Evolutionary conservation across 2,329 filamentous ascomycete species (phyloP).

Genomic region (Alternaria tenuissima): DNA sequence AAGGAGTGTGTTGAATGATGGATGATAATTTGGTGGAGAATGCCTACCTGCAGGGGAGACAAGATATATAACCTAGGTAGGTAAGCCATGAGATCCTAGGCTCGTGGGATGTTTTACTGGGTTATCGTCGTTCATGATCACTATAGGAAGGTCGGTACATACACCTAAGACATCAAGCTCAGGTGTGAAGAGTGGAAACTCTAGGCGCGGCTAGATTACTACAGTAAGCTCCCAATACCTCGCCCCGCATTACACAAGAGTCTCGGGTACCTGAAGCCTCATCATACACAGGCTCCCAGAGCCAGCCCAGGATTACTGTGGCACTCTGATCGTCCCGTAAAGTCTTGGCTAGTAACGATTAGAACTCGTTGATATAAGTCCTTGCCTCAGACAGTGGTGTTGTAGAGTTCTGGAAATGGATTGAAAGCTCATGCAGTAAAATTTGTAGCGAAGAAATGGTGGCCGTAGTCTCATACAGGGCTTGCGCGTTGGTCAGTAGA

Average conservation of each 20-base stretch:
- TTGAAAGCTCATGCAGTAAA: background rate
- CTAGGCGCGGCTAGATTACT: conserved; percentile 33
- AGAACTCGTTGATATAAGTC: background rate
- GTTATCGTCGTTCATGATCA: conserved; percentile 25
- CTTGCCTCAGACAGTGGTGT: background rate
- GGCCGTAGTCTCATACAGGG: background rate
- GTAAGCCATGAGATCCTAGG: conserved; percentile 13
- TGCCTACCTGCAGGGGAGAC: conserved; percentile 19
- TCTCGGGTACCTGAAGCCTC: conserved; percentile 23
- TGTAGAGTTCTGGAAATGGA: background rate
- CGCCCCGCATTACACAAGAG: conserved; percentile 25
- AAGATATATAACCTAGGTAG: conserved; percentile 34
- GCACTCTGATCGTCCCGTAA: background rate
- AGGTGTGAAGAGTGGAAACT: conserved; percentile 28
- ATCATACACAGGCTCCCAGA: conserved; percentile 17
- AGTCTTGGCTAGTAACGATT: background rate
- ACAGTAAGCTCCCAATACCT: conserved; percentile 29
- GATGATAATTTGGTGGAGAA: conserved; percentile 27
- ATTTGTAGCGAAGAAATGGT: background rate
- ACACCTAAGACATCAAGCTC: conserved; percentile 31
- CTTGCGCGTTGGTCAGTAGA: background rate
- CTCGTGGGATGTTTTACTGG: conserved; percentile 29
- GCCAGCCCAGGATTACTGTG: conserved; percentile 2
- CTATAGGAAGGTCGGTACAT: conserved; percentile 37
- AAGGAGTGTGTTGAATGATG: conserved; percentile 46